Base-by-base conservation (phyloP, 768 basidiomycete species). In the Pisolithus orientalis region DNA sequence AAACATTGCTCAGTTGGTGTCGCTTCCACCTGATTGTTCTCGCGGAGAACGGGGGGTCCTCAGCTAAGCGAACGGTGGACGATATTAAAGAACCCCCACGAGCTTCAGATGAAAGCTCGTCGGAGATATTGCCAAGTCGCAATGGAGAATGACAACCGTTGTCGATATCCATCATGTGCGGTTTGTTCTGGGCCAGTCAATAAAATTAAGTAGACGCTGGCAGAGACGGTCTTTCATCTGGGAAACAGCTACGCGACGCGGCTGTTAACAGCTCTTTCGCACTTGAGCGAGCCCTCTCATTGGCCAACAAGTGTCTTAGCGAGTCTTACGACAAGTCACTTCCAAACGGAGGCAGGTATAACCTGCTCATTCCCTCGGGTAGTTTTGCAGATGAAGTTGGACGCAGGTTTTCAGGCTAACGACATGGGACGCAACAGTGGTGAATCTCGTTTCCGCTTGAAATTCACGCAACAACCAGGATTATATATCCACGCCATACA, bases 21-120 rank as follows among this genome's bases (percentile, higher is more conserved):
- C 59, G 55, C 34, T 53, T 63, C 61, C 61, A 62, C 21, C 46
- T 29, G 28, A 59, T 63, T 17, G 55, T 57, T 47, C 47, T 65
- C 13, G 63, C 59, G 11, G 65, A 65, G 34, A 59, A 66, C 5
- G 52, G 50, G 40, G 42, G n/a, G 16, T 16, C 53, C 28, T 56
- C 57, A 24, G 46, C 39, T 24, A 51, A 48, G 24, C 43, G 47
- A 28, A 24, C 31, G 16, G 49, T 45, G 4, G 50, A 25, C 5
- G 52, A 24, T 13, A 39, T 40, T 28, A 59, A 51, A 21, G 39
- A n/a, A 39, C 46, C 27, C 14, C 4, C 16, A 17, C 34, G 17
- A 25, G 34, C n/a, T 10, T 44, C 55, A 47, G 50, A 47, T 1
- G 28, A 8, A 42, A 9, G 29, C 44, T 6, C 45, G 51, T 51